A percentile compares a stretch with the other conserved stretches of the same genome.
Conservation (phyloP, 2,329 filamentous ascomycete genomes). For the Fusarium albosuccineum region DNA sequence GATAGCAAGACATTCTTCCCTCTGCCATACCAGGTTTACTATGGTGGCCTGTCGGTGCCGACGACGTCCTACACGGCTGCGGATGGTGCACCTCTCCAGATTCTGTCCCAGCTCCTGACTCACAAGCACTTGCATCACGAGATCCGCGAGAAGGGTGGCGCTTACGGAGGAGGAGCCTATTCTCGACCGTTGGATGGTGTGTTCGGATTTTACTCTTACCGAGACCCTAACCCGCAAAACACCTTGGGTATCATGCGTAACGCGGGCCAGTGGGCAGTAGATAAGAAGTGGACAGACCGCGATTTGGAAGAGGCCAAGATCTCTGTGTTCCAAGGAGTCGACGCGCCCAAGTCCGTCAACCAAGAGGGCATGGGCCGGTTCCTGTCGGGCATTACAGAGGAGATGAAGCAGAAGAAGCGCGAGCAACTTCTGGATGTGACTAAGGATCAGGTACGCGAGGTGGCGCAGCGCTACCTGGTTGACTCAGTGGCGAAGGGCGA, state of each 20-base stretch:
- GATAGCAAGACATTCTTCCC: conserved; percentile 88
- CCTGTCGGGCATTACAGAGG: conserved; percentile 84
- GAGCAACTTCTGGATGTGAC: conserved; percentile 90
- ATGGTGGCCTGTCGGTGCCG: conserved; percentile 84
- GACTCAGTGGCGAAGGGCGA: conserved; percentile 70
- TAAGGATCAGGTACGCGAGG: conserved; percentile 81
- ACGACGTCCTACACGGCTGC: conserved; percentile 86
- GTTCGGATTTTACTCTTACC: conserved; percentile 96
- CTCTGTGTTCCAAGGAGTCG: conserved; percentile 90
- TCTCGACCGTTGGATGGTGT: conserved; percentile 83
- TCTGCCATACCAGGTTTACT: conserved; percentile 97
- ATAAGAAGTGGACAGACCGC: conserved; percentile 83
- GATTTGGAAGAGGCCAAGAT: conserved; percentile 98
- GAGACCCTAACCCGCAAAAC: conserved; percentile 94
- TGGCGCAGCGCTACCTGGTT: conserved; percentile 85
- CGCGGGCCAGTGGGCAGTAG: conserved; percentile 84
- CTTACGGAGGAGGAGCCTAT: conserved; percentile 93
- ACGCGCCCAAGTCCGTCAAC: conserved; percentile 89
- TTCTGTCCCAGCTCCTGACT: conserved; percentile 91
- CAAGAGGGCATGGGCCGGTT: conserved; percentile 90
- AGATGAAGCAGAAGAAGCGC: conserved; percentile 88
- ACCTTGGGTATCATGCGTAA: conserved; percentile 86
- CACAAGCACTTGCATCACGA: conserved; percentile 98
- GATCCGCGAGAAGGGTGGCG: conserved; percentile 96
- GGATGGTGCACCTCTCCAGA: conserved; percentile 83